Evolutionary conservation across 2,329 filamentous ascomycete genomes (phyloP).

Genomic region (Alternaria hordeiaustralica): DNA sequence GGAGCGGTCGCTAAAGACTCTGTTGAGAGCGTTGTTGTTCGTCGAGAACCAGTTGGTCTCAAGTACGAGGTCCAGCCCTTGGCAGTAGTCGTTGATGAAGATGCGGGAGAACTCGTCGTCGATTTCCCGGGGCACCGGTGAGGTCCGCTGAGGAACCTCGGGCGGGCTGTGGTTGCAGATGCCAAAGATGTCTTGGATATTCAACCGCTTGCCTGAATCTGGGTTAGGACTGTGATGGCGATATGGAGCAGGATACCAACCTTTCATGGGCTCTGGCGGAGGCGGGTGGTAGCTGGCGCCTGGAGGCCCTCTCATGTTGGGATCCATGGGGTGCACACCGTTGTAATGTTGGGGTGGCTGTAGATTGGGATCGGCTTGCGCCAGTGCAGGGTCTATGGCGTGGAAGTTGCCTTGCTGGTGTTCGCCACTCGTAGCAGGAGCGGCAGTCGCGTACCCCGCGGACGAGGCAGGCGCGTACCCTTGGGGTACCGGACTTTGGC

Average conservation of each 20-base stretch:
- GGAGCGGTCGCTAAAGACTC: conserved; percentile 59
- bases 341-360: conserved; percentile 43
- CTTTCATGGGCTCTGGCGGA: conserved; percentile 36
- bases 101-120: conserved; percentile 44
- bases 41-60: conserved; percentile 83
- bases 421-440: conserved; percentile 44
- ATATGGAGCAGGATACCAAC: conserved; percentile 21
- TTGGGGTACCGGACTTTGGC: conserved; percentile 49
- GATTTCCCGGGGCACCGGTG: conserved; percentile 36
- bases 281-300: conserved; percentile 23
- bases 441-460: conserved; percentile 46
- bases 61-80: conserved; percentile 44
- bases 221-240: conserved; percentile 7
- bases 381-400: conserved; percentile 71
- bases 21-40: conserved; percentile 55
- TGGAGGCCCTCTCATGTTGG: conserved; percentile 37
- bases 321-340: conserved; percentile 41
- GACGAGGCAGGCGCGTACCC: conserved; percentile 55
- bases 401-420: conserved; percentile 60
- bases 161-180: conserved; percentile 46
- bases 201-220: conserved; percentile 43
- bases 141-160: conserved; percentile 39
- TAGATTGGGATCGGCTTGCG: conserved; percentile 50
- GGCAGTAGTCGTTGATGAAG: conserved; percentile 45
- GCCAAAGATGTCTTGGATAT: conserved; percentile 43